Base-by-base conservation (phyloP, 2,329 filamentous ascomycete species). In the Diplodia corticola region DNA sequence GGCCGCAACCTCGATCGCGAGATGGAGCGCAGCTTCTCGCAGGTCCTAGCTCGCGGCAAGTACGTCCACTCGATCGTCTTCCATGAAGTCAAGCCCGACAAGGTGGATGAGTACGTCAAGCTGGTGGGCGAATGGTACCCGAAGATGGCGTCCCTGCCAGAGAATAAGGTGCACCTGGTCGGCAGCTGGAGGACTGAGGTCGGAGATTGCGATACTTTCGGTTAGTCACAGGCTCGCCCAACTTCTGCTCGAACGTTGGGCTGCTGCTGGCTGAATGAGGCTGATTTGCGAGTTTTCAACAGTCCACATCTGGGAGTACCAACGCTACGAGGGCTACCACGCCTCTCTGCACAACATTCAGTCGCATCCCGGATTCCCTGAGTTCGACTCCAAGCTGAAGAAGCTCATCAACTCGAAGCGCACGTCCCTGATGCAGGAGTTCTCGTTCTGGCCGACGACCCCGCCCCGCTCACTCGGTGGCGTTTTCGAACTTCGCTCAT, bases 281-380 rank as follows among this genome's bases (percentile, higher is more conserved):
- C 63, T 65, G 24, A 65, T 17, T 20, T 79, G 64, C n/a, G 26
- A 59, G 20, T 46, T 57, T n/a, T 9, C n/a, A 28, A 67, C 73
- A 98, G 95, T 99, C 60, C 95, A 99, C 78, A 99, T 99, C 74
- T 99, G 95, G 95, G 95, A 99, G 80, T 99, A 99, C 79, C 93
- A 98, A 80, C 90, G 93, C 73, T 99, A 98, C 81, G 86, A 93
- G 72, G 95, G 95, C 68, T 98, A 98, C 80, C 95, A 99, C 80
- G 88, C 90, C 68, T 98, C 95, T 22, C 85, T 97, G 54, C 87
- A 97, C 82, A 87, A 86, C 72, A 97, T 98, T 71, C 88, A 91
- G 68, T 82, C 85, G 72, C 92, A 96, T 73, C 91, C 92, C 69
- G 92, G 93, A 20, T 98, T 92, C 77, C 81, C 88, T 71, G 89